Evolutionary conservation across 352 stramenopile genomes (phyloP).

Genomic region (Pythium scleroteichum): DNA sequence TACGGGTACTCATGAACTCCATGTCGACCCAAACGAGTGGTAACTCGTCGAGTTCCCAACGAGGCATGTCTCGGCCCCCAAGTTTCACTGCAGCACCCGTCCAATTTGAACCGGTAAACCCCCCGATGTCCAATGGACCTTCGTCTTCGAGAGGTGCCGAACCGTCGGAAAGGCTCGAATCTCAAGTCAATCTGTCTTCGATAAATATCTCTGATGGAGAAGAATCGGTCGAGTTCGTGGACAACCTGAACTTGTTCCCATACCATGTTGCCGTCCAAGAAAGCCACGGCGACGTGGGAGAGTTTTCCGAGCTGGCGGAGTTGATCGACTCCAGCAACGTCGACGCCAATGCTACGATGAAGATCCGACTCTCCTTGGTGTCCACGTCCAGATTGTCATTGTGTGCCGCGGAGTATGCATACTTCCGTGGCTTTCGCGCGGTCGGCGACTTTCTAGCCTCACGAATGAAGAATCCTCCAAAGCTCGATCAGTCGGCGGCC

Average conservation of each 20-base stretch:
- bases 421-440: background rate
- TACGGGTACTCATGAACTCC: background rate
- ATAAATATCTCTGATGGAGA: too few species aligned
- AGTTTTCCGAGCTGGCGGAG: conserved; percentile 10
- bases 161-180: background rate
- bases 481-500: background rate
- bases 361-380: background rate
- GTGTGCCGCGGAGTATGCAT: conserved; percentile 19
- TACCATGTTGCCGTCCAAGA: conserved; percentile 22
- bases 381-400: conserved; percentile 3
- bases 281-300: conserved; percentile 6
- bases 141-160: background rate
- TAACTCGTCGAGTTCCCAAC: background rate
- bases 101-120: too few species aligned
- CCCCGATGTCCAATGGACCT: too few species aligned
- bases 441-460: conserved; percentile 9
- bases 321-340: conserved; percentile 2
- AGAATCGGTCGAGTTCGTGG: background rate
- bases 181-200: too few species aligned
- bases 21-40: background rate
- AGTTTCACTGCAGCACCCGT: too few species aligned
- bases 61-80: too few species aligned
- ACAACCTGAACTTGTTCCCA: conserved; percentile 5
- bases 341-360: background rate
- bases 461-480: background rate